These are phyloP conservation scores for Pseudocercospora pini-densiflorae DNA, from an alignment of 2,329 filamentous ascomycete genomes.

Conservation along the genomic window DNA sequence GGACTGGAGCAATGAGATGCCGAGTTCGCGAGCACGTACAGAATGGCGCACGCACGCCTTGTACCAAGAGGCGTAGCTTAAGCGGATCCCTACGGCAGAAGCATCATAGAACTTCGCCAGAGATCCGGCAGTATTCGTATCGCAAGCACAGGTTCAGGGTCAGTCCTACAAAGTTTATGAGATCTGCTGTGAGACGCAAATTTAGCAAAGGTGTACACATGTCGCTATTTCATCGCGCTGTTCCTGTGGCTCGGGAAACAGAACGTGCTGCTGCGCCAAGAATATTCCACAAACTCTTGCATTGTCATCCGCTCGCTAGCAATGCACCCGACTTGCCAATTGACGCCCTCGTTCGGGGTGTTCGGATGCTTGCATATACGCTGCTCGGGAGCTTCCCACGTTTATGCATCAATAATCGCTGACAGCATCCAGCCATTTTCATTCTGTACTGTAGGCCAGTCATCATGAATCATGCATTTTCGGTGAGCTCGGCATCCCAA, in stretches of 20 bases:
- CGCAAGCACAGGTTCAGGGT: neutral
- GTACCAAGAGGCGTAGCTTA: neutral
- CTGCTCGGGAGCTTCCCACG: neutral
- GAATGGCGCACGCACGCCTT: neutral
- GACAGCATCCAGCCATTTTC: neutral
- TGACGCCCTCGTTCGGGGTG: neutral
- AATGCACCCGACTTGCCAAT: neutral
- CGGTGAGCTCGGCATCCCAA: neutral
- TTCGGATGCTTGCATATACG: neutral
- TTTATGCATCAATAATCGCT: neutral
- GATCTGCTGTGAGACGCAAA: neutral
- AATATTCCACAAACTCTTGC: neutral
- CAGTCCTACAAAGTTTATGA: neutral
- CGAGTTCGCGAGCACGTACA: neutral
- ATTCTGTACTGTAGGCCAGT: neutral
- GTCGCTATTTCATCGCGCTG: neutral
- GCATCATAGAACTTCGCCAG: neutral
- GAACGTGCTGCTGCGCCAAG: neutral
- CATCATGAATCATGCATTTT: neutral
- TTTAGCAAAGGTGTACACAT: neutral
- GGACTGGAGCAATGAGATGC: slow-evolving; percentile 5
- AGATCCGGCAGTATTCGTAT: neutral
- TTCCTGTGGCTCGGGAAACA: slow-evolving; percentile 6
- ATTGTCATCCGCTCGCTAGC: neutral
- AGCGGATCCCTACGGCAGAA: slow-evolving; percentile 5